Evolutionary conservation across 1,284 basidiomycete genomes (phyloP).

Genomic region (Paramarasmius palmivorus): DNA sequence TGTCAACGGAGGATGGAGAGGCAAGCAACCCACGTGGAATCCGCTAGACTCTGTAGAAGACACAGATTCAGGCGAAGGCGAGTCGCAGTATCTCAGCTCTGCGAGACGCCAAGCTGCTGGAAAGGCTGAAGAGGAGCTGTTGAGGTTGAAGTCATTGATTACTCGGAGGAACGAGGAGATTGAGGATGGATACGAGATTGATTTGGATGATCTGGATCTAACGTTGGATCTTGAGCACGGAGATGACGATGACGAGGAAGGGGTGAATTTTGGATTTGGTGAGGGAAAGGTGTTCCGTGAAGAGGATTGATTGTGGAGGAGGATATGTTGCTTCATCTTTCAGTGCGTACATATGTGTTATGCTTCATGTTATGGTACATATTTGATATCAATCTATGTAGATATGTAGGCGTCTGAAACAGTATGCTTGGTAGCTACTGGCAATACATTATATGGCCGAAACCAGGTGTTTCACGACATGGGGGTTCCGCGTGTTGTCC

Average conservation of each 20-base stretch:
- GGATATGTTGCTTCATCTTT: neutral
- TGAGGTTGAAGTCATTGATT: slow-evolving; percentile 13
- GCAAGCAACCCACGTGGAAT: slow-evolving; percentile 37
- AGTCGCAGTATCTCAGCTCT: neutral
- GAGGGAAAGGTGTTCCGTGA: slow-evolving; percentile 14
- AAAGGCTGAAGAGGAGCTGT: slow-evolving; percentile 12
- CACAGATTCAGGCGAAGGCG: neutral
- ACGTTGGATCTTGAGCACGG: neutral
- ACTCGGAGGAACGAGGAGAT: slow-evolving; percentile 14
- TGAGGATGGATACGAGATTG: slow-evolving; percentile 11
- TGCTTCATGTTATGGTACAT: neutral
- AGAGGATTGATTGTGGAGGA: slow-evolving; percentile 11
- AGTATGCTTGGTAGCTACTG: no score
- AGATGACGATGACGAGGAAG: slow-evolving; percentile 2
- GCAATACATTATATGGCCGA: no score
- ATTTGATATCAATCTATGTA: no score
- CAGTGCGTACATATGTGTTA: neutral
- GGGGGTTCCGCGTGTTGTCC: no score
- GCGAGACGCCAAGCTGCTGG: slow-evolving; percentile 6
- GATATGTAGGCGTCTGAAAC: no score
- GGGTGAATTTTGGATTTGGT: slow-evolving; percentile 12
- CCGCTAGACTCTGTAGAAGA: slow-evolving; percentile 16
- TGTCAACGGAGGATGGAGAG: slow-evolving; percentile 38
- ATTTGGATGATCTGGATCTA: slow-evolving; percentile 8
- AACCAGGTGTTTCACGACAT: no score